phyloP scores from a whole-genome alignment of 345 rosid genomes.

The Luvunga scandens region DNA sequence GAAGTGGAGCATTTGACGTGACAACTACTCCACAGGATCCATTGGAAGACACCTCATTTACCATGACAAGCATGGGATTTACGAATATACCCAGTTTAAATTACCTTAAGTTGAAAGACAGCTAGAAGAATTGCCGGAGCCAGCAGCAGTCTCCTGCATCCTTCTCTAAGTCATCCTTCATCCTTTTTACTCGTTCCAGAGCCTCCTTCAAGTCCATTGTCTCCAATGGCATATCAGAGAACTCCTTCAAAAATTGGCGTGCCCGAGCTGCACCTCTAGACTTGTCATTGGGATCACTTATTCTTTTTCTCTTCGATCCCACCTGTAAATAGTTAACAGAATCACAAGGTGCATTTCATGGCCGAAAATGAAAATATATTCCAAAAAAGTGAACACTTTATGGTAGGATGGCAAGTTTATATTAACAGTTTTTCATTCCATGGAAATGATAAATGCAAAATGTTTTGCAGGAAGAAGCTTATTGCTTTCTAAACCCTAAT shows the following conservation, averaged over 20 bases:
- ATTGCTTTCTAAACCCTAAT: background rate
- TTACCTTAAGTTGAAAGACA: background rate
- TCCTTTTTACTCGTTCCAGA: slow-evolving; percentile 44
- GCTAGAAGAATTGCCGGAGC: slow-evolving; percentile 73
- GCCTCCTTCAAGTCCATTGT: slow-evolving; percentile 78
- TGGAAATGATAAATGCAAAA: too few relatives aligned
- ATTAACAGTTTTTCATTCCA: background rate
- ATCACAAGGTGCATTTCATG: background rate
- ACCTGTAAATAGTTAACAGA: slow-evolving; percentile 35
- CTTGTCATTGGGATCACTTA: slow-evolving; percentile 48
- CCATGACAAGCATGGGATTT: background rate
- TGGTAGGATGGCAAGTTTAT: background rate
- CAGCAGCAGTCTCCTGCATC: slow-evolving; percentile 58
- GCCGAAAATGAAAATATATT: background rate
- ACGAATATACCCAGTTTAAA: background rate
- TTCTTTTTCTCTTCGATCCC: slow-evolving; percentile 71
- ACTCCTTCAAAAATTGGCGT: slow-evolving; percentile 68
- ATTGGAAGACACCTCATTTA: background rate
- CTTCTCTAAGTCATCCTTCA: slow-evolving; percentile 69
- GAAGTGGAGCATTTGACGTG: background rate
- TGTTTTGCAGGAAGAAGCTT: background rate
- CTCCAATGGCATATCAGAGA: slow-evolving; percentile 83
- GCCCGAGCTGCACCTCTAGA: slow-evolving; percentile 77
- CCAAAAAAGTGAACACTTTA: too few relatives aligned
- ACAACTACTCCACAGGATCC: background rate